A percentile compares a stretch with the other conserved stretches of the same genome.
Evolutionary conservation across 345 rosid species (phyloP).

Genomic region (Geranium brycei): DNA sequence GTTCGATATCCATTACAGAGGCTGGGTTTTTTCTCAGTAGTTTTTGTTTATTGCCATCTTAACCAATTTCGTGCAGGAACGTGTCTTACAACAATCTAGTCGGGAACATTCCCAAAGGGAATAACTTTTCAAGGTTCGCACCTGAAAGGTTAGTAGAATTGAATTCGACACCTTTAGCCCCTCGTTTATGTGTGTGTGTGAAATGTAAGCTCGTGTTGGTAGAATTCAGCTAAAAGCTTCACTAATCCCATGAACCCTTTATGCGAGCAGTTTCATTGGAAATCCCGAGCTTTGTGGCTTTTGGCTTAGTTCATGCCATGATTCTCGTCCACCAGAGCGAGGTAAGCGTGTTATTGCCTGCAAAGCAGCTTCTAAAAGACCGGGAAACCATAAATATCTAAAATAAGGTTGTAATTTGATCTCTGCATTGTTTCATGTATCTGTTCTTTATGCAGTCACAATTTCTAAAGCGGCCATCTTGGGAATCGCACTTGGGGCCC

Average conservation of each 20-base stretch:
- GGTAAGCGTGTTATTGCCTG: slow-evolving; percentile 28
- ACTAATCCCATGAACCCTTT: background rate
- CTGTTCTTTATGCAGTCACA: slow-evolving; percentile 28
- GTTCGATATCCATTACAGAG: slow-evolving; percentile 14
- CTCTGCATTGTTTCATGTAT: background rate
- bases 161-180: background rate
- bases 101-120: slow-evolving; percentile 62
- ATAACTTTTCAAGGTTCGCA: slow-evolving; percentile 68
- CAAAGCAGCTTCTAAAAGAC: too few relatives aligned
- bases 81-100: slow-evolving; percentile 70
- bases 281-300: slow-evolving; percentile 71
- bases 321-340: slow-evolving; percentile 44
- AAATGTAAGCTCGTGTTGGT: background rate
- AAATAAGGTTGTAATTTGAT: background rate
- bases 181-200: background rate
- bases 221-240: too few relatives aligned
- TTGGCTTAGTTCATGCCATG: slow-evolving; percentile 58
- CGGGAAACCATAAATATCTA: background rate
- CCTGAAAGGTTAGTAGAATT: slow-evolving; percentile 43
- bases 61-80: slow-evolving; percentile 33
- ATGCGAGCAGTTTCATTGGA: slow-evolving; percentile 53
- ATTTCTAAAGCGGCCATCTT: slow-evolving; percentile 86
- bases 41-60: background rate
- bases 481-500: slow-evolving; percentile 84
- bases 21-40: background rate